These are phyloP conservation scores for Penicillium coprophilum DNA, from an alignment of 495 filamentous ascomycete species.

Conservation along the genomic window DNA sequence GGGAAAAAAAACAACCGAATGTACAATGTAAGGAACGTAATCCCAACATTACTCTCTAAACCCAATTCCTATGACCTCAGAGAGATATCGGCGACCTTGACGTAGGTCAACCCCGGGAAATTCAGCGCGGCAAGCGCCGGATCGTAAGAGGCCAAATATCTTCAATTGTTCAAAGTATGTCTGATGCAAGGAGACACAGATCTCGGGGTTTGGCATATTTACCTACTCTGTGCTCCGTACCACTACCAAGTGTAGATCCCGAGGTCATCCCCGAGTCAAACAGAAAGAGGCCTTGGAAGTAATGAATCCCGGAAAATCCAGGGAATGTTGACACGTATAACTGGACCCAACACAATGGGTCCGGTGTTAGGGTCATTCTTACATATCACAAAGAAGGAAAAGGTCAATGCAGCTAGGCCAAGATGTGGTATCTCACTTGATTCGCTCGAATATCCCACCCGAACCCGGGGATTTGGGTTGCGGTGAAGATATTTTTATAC, in stretches of 20 bases:
- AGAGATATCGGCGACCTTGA: too few species aligned
- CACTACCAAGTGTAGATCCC: not conserved
- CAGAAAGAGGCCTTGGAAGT: too few species aligned
- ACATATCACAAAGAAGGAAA: conserved; percentile 1
- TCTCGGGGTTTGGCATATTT: not conserved
- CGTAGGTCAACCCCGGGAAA: too few species aligned
- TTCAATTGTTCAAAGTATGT: not conserved
- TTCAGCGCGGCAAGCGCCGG: conserved; percentile 1
- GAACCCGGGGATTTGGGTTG: conserved; percentile 18
- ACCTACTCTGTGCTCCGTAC: too few species aligned
- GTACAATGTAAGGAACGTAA: too few species aligned
- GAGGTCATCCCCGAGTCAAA: too few species aligned
- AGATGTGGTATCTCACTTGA: conserved; percentile 3
- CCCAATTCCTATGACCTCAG: too few species aligned
- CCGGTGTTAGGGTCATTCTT: not conserved
- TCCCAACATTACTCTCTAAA: too few species aligned
- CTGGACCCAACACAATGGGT: not conserved
- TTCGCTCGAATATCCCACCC: conserved; percentile 6
- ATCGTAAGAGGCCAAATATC: not conserved
- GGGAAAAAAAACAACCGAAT: too few species aligned
- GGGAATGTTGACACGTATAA: not conserved
- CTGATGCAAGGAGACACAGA: not conserved
- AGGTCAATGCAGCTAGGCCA: conserved; percentile 4
- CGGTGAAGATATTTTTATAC: conserved; percentile 6
- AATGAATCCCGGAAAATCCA: too few species aligned